Percentiles rank a stretch among this genome's conserved stretches.
Evolutionary conservation across 2,329 filamentous ascomycete species (phyloP).

Genomic region (Fusarium buxicola): DNA sequence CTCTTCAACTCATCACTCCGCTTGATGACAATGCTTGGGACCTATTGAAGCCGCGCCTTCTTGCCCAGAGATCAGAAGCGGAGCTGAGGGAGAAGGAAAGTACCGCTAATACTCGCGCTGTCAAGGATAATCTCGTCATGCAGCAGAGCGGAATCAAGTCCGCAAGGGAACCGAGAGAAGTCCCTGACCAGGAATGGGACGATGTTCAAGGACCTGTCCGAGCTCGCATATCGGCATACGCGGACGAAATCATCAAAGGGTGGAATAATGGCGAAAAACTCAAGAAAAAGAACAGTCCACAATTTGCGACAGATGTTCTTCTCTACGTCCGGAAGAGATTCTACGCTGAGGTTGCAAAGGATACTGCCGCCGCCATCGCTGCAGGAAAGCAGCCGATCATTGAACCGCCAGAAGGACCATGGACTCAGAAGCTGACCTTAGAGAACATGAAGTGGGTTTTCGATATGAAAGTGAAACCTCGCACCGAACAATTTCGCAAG

Average conservation of each 20-base stretch:
- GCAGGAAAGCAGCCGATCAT: slow-evolving; percentile 57
- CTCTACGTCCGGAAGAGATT: slow-evolving; percentile 75
- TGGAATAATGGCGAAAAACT: slow-evolving; percentile 75
- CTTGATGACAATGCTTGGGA: slow-evolving; percentile 78
- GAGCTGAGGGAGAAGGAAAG: slow-evolving; percentile 65
- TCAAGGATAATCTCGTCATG: slow-evolving; percentile 49
- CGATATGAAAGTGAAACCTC: slow-evolving; percentile 78
- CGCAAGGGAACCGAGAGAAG: slow-evolving; percentile 56
- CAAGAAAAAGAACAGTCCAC: slow-evolving; percentile 70
- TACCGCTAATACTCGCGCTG: slow-evolving; percentile 46
- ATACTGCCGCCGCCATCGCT: slow-evolving; percentile 60
- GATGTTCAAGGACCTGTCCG: slow-evolving; percentile 75
- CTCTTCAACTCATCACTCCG: slow-evolving; percentile 75
- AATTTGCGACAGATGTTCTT: slow-evolving; percentile 79
- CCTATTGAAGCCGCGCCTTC: slow-evolving; percentile 73
- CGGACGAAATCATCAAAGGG: slow-evolving; percentile 75
- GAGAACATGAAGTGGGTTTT: slow-evolving; percentile 92
- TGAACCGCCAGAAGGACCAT: slow-evolving; percentile 65
- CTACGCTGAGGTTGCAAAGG: slow-evolving; percentile 68
- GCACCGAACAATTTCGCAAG: slow-evolving; percentile 73
- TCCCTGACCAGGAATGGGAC: slow-evolving; percentile 77
- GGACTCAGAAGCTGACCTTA: slow-evolving; percentile 73
- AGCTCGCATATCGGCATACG: slow-evolving; percentile 72
- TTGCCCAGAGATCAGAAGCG: slow-evolving; percentile 74
- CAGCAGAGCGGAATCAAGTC: slow-evolving; percentile 1